Percentiles rank a stretch among this genome's conserved stretches.
phyloP scores from a whole-genome alignment of 2,329 filamentous ascomycete species.

The Fusarium proliferatum region DNA sequence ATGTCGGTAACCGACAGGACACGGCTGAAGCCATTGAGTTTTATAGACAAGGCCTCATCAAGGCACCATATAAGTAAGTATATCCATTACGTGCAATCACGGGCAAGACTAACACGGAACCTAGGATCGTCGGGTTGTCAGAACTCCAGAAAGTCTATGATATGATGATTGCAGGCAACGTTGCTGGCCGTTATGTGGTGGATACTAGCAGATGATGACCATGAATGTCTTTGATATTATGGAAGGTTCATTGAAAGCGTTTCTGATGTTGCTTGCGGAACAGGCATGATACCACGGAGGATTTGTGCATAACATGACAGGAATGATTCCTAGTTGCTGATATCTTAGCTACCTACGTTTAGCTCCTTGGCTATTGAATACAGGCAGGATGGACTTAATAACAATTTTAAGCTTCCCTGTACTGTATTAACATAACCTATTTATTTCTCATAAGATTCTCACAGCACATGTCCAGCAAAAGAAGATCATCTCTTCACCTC shows the following conservation, averaged over 20 bases:
- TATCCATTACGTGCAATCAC: rapidly evolving
- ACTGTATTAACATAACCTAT: not conserved
- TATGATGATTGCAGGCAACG: conserved; percentile 72
- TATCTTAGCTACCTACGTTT: not conserved
- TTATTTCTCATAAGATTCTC: too few species aligned
- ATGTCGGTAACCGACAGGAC: conserved; percentile 90
- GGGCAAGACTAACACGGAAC: not conserved
- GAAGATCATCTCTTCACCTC: too few species aligned
- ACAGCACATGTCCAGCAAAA: not conserved
- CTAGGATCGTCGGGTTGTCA: conserved; percentile 73
- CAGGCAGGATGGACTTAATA: not conserved
- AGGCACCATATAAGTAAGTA: conserved; percentile 76
- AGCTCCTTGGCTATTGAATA: not conserved
- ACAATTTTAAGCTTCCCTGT: too few species aligned
- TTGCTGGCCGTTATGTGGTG: conserved; percentile 79
- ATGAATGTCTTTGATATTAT: not conserved
- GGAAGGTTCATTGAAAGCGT: not conserved
- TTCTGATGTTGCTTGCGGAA: not conserved
- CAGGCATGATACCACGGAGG: not conserved
- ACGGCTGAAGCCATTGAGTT: conserved; percentile 88
- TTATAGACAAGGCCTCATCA: conserved; percentile 82
- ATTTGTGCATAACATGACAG: not conserved
- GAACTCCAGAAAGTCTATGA: conserved; percentile 81
- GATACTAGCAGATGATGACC: conserved; percentile 69
- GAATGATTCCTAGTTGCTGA: too few species aligned